These are phyloP conservation scores for Globisporangium nunn DNA, from an alignment of 352 stramenopile species.

Conservation along the genomic window DNA sequence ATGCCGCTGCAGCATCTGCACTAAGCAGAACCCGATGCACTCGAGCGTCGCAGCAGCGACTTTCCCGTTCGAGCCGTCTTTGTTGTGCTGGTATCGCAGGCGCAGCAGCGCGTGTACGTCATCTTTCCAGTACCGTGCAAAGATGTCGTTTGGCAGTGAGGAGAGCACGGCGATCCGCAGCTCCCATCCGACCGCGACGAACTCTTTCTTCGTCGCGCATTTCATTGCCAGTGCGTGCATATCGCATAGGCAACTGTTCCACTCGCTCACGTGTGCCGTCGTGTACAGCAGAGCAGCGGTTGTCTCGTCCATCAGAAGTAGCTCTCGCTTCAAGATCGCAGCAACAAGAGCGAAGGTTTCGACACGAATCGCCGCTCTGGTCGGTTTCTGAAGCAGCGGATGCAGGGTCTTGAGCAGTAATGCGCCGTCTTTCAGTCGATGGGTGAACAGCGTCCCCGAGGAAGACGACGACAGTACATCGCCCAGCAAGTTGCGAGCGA, in stretches of 20 bases:
- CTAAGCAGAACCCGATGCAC: slow-evolving; percentile 22
- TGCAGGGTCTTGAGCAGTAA: slow-evolving; percentile 38
- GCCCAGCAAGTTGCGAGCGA: slow-evolving; percentile 5
- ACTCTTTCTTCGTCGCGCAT: slow-evolving; percentile 38
- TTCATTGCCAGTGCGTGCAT: slow-evolving; percentile 47
- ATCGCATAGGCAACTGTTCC: slow-evolving; percentile 54
- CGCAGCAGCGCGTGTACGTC: slow-evolving; percentile 45
- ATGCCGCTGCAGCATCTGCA: slow-evolving; percentile 39
- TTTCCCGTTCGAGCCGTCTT: slow-evolving; percentile 26
- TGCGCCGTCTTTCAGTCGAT: slow-evolving; percentile 29
- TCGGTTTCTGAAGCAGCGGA: slow-evolving; percentile 41
- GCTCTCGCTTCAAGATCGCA: slow-evolving; percentile 33
- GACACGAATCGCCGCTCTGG: slow-evolving; percentile 36
- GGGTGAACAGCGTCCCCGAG: slow-evolving; percentile 9
- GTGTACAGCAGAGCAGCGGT: slow-evolving; percentile 17
- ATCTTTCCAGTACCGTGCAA: slow-evolving; percentile 65
- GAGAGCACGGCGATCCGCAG: slow-evolving; percentile 42
- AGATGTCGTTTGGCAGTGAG: slow-evolving; percentile 53
- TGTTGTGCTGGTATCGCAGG: slow-evolving; percentile 64
- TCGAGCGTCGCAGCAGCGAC: slow-evolving; percentile 16
- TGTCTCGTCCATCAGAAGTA: slow-evolving; percentile 17
- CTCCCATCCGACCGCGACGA: slow-evolving; percentile 32
- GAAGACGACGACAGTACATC: slow-evolving; percentile 7
- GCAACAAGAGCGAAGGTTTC: slow-evolving; percentile 31
- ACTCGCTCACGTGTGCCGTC: slow-evolving; percentile 34